Percentiles rank a stretch among this genome's conserved stretches.
Evolutionary conservation across 495 filamentous ascomycete species (phyloP).

Genomic region (Trichocladium uniseriatum): DNA sequence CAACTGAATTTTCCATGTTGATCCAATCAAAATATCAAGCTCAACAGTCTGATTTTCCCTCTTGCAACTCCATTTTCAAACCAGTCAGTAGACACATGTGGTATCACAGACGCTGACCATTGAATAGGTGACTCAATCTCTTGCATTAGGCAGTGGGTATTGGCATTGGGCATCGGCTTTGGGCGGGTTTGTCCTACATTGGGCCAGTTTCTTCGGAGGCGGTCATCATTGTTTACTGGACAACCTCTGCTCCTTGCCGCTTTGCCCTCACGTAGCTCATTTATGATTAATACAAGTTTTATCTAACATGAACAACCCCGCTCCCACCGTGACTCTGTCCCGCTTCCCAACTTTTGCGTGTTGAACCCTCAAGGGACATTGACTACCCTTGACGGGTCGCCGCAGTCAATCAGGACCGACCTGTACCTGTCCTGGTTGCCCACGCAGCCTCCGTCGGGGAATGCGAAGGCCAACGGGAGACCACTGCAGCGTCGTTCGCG

Average conservation of each 20-base stretch:
- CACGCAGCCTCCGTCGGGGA: too few species aligned
- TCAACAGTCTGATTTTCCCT: constrained; percentile 48
- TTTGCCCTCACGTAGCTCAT: too few species aligned
- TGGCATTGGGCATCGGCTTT: background rate
- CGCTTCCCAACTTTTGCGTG: too few species aligned
- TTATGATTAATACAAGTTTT: too few species aligned
- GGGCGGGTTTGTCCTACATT: constrained; percentile 1
- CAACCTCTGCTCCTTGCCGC: background rate
- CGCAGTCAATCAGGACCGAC: too few species aligned
- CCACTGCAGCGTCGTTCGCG: too few species aligned
- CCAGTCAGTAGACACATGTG: background rate
- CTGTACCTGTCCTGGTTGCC: too few species aligned
- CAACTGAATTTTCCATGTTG: constrained; percentile 49
- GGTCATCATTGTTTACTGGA: background rate
- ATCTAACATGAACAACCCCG: too few species aligned
- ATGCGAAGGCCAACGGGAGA: too few species aligned
- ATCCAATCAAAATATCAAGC: constrained; percentile 45
- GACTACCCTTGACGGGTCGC: too few species aligned
- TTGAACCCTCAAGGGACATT: too few species aligned
- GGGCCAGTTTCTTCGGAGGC: background rate
- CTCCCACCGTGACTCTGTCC: too few species aligned
- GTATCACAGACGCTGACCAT: constrained; percentile 14
- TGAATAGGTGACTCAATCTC: constrained; percentile 17
- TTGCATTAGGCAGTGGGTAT: background rate
- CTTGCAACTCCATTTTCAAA: background rate